Percentiles rank a stretch among this genome's conserved stretches.
Conservation (phyloP, 1,284 basidiomycete genomes). For the Marasmius oreades region DNA sequence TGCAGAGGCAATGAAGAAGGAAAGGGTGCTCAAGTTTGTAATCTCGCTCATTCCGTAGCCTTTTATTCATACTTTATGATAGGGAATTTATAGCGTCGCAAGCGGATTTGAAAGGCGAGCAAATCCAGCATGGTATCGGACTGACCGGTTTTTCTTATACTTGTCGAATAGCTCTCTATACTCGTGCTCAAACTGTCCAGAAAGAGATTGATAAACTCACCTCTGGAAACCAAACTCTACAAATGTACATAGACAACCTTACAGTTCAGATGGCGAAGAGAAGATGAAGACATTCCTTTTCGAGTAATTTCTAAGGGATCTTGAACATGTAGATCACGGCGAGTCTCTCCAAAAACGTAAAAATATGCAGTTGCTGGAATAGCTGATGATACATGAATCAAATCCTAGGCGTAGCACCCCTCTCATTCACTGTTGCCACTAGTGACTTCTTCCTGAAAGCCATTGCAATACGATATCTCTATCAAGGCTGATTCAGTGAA, state of each 20-base stretch:
- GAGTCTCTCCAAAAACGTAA: no score
- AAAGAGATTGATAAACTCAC: conserved; percentile 72
- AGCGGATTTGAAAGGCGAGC: conserved; percentile 66
- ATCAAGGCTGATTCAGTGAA: conserved; percentile 3
- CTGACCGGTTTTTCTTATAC: background rate
- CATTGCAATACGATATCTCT: conserved; percentile 76
- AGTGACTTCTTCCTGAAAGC: conserved; percentile 65
- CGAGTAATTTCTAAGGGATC: background rate
- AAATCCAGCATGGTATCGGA: conserved; percentile 7
- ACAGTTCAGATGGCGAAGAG: conserved; percentile 80
- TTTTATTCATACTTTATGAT: conserved; percentile 13
- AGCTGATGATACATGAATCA: conserved; percentile 12
- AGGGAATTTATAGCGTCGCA: conserved; percentile 74
- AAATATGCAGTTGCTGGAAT: background rate
- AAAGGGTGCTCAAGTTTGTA: conserved; percentile 51
- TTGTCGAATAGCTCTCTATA: conserved; percentile 50
- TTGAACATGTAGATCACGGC: background rate
- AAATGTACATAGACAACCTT: conserved; percentile 86
- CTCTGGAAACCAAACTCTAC: conserved; percentile 77
- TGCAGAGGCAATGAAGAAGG: conserved; percentile 71
- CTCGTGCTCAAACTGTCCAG: conserved; percentile 66
- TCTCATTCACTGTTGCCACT: conserved; percentile 1
- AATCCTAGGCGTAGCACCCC: conserved; percentile 8
- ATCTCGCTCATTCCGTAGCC: conserved; percentile 30
- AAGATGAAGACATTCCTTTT: conserved; percentile 35